Conservation (phyloP, 2,329 filamentous ascomycete species). For the Exserohilum rostratum region DNA sequence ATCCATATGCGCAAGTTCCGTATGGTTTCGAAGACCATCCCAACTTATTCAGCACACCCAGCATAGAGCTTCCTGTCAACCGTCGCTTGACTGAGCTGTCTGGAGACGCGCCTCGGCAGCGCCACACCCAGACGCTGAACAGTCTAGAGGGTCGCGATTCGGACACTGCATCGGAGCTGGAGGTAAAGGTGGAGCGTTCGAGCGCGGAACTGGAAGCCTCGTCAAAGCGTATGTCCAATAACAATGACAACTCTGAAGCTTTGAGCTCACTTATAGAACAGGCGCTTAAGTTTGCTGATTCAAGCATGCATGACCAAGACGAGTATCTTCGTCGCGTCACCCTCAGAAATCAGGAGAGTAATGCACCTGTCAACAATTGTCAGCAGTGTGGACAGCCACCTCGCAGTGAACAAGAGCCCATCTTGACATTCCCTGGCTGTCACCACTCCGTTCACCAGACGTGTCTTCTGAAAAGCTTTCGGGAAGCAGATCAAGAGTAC, state of each 20-base stretch:
- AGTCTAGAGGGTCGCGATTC: slow-evolving; percentile 6
- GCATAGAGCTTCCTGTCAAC: background rate
- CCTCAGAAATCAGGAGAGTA: background rate
- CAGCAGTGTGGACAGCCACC: slow-evolving; percentile 5
- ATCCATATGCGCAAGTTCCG: background rate
- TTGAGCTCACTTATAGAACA: slow-evolving; percentile 14
- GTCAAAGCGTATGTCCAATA: background rate
- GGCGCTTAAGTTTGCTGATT: background rate
- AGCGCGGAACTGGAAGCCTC: background rate
- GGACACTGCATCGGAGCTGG: background rate
- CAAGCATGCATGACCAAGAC: background rate
- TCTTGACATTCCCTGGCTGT: background rate
- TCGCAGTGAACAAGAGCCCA: background rate
- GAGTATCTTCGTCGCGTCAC: slow-evolving; percentile 6
- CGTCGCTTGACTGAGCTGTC: background rate
- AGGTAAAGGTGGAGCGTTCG: background rate
- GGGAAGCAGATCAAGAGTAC: background rate
- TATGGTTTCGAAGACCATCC: background rate
- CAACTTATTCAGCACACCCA: background rate
- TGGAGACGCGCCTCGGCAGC: background rate
- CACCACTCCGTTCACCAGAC: slow-evolving; percentile 5
- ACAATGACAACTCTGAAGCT: background rate
- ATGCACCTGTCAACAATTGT: slow-evolving; percentile 5
- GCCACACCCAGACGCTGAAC: slow-evolving; percentile 3
- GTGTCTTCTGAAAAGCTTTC: slow-evolving; percentile 9